phyloP scores from a whole-genome alignment of 148 eudicot species.

The Pharnaceum exiguum region DNA sequence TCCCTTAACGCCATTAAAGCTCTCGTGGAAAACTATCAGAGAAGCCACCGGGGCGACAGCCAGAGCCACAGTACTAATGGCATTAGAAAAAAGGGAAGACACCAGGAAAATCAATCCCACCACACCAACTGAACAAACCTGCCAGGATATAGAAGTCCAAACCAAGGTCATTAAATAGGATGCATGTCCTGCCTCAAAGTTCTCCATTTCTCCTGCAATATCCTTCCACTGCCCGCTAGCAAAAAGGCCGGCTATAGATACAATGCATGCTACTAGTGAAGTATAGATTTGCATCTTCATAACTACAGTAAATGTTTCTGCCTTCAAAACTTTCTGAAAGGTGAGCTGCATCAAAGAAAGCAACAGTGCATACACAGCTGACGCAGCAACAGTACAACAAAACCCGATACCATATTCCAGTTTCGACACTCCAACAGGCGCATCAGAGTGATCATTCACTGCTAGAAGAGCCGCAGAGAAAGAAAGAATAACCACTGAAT shows the following conservation, averaged over 20 bases:
- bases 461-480: constrained; percentile 34
- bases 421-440: constrained; percentile 15
- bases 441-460: not conserved
- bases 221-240: constrained; percentile 37
- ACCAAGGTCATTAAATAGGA: constrained; percentile 35
- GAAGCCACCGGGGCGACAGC: constrained; percentile 28
- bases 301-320: constrained; percentile 22
- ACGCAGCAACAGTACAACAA: constrained; percentile 26
- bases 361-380: constrained; percentile 31
- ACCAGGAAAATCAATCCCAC: constrained; percentile 39
- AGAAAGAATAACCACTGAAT: constrained; percentile 29
- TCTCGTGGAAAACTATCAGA: constrained; percentile 31
- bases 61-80: constrained; percentile 26
- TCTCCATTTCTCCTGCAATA: constrained; percentile 22
- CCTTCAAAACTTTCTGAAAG: constrained; percentile 27
- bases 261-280: constrained; percentile 23
- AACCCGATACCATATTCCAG: constrained; percentile 19
- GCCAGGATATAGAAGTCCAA: constrained; percentile 34
- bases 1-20: constrained; percentile 33
- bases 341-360: constrained; percentile 35
- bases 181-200: constrained; percentile 19
- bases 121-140: constrained; percentile 32
- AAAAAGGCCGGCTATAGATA: constrained; percentile 22
- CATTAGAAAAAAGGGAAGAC: constrained; percentile 44
- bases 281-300: constrained; percentile 34